A percentile compares a stretch with the other conserved stretches of the same genome.
phyloP scores from a whole-genome alignment of 345 rosid species.

The Boechera divaricarpa region DNA sequence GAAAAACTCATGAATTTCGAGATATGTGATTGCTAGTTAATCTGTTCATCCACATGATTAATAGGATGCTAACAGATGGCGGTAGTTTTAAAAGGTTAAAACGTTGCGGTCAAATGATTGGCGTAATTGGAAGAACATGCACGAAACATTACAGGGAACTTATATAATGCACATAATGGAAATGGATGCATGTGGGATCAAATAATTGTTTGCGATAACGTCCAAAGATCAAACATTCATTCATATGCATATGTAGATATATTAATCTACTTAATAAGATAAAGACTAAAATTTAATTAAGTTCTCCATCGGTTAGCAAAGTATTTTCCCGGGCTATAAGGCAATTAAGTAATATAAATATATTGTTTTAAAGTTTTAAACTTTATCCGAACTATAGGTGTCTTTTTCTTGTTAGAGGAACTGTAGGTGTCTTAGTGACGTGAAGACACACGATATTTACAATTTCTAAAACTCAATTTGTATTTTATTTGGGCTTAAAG shows the following conservation, averaged over 20 bases:
- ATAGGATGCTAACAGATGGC: conserved; percentile 9
- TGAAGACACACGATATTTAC: neutral
- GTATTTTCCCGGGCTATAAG: conserved; percentile 7
- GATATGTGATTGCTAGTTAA: too few relatives aligned
- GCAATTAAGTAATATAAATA: neutral
- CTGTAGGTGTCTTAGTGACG: conserved; percentile 1
- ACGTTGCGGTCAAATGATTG: conserved; percentile 36
- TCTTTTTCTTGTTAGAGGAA: conserved; percentile 9
- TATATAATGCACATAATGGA: conserved; percentile 14
- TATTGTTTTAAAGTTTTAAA: neutral
- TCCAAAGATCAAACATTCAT: conserved; percentile 28
- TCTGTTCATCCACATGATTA: conserved; percentile 11
- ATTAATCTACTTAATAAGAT: neutral
- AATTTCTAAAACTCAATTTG: neutral
- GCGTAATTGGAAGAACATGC: conserved; percentile 39
- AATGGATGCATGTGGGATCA: conserved; percentile 37
- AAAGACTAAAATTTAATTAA: neutral
- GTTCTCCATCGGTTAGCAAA: conserved; percentile 12
- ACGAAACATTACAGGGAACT: conserved; percentile 17
- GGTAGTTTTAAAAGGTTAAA: conserved; percentile 10
- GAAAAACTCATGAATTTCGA: too few relatives aligned
- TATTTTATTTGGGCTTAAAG: neutral
- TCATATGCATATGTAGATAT: neutral
- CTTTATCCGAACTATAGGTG: neutral
- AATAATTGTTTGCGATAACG: conserved; percentile 44